Evolutionary conservation across 306 rosid species (phyloP).

Genomic region (Citrullus colocynthis): DNA sequence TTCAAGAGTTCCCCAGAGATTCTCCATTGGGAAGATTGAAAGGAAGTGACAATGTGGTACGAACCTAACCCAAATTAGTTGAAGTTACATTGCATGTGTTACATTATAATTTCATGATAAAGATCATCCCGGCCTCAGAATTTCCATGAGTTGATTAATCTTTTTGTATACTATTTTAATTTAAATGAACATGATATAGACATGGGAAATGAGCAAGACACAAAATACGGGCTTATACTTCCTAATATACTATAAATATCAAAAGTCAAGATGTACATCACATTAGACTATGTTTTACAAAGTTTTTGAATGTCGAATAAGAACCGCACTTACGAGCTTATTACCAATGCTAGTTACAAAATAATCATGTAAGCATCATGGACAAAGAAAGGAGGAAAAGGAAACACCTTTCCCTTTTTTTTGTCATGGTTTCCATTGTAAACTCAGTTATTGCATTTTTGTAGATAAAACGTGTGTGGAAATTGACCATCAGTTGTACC

Average conservation of each 20-base stretch:
- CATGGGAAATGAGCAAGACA: background rate
- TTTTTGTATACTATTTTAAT: background rate
- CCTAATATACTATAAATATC: background rate
- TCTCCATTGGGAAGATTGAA: conserved; percentile 79
- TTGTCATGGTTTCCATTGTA: background rate
- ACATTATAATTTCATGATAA: background rate
- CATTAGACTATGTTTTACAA: background rate
- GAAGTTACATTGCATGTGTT: background rate
- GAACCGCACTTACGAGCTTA: background rate
- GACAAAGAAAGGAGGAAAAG: background rate
- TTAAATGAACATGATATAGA: background rate
- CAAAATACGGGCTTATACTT: background rate
- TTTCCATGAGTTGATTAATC: background rate
- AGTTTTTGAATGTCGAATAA: background rate
- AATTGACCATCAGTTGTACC: background rate
- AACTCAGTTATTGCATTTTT: background rate
- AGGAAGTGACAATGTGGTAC: conserved; percentile 97
- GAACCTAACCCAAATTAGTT: conserved; percentile 2
- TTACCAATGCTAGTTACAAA: background rate
- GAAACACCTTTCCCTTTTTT: too few species aligned
- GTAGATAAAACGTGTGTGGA: background rate
- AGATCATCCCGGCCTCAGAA: background rate
- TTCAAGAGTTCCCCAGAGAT: conserved; percentile 67
- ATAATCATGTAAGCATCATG: background rate
- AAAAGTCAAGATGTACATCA: background rate